Conservation (phyloP, 108 stramenopile genomes). For the Nitzschia putrida region DNA sequence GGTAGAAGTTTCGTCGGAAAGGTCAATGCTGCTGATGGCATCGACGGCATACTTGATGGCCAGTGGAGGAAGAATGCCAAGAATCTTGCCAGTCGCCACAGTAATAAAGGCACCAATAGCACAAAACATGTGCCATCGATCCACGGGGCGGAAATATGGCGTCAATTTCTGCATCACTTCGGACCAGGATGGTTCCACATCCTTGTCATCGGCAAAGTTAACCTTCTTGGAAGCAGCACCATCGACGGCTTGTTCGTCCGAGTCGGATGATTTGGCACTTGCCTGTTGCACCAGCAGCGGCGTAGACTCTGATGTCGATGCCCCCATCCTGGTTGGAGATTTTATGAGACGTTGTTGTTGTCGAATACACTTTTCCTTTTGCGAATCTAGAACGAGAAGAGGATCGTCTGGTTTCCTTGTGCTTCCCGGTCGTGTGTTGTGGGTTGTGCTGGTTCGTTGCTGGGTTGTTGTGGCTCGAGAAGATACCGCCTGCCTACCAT, state of each 20-base stretch:
- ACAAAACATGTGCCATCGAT: neutral
- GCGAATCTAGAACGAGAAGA: too few species aligned
- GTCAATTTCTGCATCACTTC: neutral
- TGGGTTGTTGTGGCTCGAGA: too few species aligned
- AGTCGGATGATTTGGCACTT: neutral
- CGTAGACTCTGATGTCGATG: neutral
- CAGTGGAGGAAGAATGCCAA: neutral
- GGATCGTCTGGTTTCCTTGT: too few species aligned
- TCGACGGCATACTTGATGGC: conserved; percentile 2
- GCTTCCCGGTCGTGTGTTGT: too few species aligned
- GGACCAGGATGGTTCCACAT: neutral
- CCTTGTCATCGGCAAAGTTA: neutral
- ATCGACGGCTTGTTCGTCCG: neutral
- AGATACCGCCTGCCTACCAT: too few species aligned
- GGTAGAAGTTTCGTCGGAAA: neutral
- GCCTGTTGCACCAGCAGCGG: neutral
- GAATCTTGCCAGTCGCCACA: neutral
- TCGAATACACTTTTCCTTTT: too few species aligned
- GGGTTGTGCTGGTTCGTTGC: too few species aligned
- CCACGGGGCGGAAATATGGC: neutral
- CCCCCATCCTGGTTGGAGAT: neutral
- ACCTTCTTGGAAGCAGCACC: neutral
- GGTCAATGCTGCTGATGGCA: neutral
- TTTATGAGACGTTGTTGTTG: too few species aligned
- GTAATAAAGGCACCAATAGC: neutral